These are phyloP conservation scores for Agrocybe praecox DNA, from an alignment of 768 basidiomycete genomes.

Conservation along the genomic window DNA sequence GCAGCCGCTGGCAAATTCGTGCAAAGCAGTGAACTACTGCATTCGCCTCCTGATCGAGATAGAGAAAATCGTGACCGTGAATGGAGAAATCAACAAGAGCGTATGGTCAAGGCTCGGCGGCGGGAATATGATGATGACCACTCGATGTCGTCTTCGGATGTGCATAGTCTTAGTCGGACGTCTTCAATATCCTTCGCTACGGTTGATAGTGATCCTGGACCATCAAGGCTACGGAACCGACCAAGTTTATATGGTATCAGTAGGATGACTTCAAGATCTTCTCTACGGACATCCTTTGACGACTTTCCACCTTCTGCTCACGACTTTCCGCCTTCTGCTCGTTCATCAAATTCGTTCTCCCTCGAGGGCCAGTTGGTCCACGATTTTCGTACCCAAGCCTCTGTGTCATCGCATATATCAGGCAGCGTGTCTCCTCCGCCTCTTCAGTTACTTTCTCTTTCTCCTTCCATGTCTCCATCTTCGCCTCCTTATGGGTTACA, in stretches of 20 bases:
- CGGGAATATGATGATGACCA: conserved; percentile 89
- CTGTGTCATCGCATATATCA: conserved; percentile 61
- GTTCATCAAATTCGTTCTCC: conserved; percentile 81
- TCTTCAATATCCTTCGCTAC: conserved; percentile 83
- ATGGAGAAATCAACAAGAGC: conserved; percentile 56
- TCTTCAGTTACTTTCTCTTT: conserved; percentile 72
- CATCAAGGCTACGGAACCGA: conserved; percentile 63
- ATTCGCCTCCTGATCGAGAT: conserved; percentile 28
- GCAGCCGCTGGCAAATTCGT: conserved; percentile 65
- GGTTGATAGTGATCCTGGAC: conserved; percentile 87
- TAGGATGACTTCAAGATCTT: conserved; percentile 77
- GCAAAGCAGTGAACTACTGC: conserved; percentile 22
- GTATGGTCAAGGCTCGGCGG: conserved; percentile 75
- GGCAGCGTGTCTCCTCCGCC: conserved; percentile 78
- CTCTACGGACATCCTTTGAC: conserved; percentile 72
- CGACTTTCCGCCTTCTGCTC: conserved; percentile 71
- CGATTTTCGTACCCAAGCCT: conserved; percentile 74
- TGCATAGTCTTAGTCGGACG: conserved; percentile 73
- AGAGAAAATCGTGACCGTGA: conserved; percentile 37
- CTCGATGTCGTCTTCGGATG: conserved; percentile 88
- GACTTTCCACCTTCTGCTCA: conserved; percentile 74
- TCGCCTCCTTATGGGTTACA: conserved; percentile 58
- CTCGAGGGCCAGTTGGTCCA: conserved; percentile 74
- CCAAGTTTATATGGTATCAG: conserved; percentile 67
- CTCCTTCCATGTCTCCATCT: conserved; percentile 59